A percentile compares a stretch with the other conserved stretches of the same genome.
Evolutionary conservation across 1,139 yeast species (phyloP).

Genomic region (Suhomyces guaymorum): DNA sequence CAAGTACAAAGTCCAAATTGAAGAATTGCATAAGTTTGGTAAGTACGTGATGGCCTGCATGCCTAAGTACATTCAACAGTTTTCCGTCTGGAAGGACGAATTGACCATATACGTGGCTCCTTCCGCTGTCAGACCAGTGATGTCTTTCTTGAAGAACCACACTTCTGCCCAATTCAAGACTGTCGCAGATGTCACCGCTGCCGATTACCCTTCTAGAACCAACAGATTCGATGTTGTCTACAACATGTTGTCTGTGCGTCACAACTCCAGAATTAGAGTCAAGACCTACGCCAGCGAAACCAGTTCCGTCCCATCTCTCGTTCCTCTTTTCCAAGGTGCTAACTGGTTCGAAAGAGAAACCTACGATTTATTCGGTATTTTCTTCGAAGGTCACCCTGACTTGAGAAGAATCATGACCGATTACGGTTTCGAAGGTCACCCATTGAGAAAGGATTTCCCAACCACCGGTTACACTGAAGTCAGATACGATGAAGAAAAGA

Average conservation of each 20-base stretch:
- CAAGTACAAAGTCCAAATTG: slow-evolving; percentile 64
- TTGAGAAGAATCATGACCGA: slow-evolving; percentile 89
- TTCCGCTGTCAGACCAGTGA: slow-evolving; percentile 66
- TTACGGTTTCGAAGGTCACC: slow-evolving; percentile 92
- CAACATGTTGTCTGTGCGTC: slow-evolving; percentile 77
- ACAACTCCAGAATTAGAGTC: slow-evolving; percentile 84
- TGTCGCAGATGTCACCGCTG: slow-evolving; percentile 82
- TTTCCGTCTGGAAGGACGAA: slow-evolving; percentile 90
- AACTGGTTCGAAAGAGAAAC: slow-evolving; percentile 93
- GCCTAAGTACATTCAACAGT: slow-evolving; percentile 83
- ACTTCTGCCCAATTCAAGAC: slow-evolving; percentile 79
- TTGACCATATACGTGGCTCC: slow-evolving; percentile 78
- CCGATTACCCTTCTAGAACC: slow-evolving; percentile 80
- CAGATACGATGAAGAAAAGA: slow-evolving; percentile 87
- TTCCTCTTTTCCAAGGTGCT: slow-evolving; percentile 72
- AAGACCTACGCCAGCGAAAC: slow-evolving; percentile 87
- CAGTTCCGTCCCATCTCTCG: slow-evolving; percentile 76
- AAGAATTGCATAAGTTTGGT: slow-evolving; percentile 82
- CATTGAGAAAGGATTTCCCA: slow-evolving; percentile 90
- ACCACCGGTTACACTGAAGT: slow-evolving; percentile 90
- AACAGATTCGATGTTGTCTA: slow-evolving; percentile 88
- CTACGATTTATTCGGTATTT: slow-evolving; percentile 81
- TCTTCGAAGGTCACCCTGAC: slow-evolving; percentile 88
- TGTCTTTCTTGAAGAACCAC: slow-evolving; percentile 73
- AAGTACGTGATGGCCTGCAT: slow-evolving; percentile 73